Conservation (phyloP, 305 asterid species). For the Ilex paraguariensis region DNA sequence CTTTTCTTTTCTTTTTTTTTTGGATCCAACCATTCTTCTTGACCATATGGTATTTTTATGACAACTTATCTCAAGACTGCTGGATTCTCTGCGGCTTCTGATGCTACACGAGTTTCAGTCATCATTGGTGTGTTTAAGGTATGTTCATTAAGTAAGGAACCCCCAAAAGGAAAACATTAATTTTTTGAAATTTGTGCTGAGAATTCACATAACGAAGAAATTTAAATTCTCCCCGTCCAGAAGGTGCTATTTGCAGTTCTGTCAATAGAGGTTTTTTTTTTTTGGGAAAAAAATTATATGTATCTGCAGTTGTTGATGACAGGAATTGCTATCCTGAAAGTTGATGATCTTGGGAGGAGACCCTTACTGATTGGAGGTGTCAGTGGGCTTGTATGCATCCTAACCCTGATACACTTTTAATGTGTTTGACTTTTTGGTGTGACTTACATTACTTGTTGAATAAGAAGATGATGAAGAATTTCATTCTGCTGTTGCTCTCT, state of each 20-base stretch:
- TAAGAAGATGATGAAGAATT: not conserved
- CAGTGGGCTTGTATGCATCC: conserved; percentile 72
- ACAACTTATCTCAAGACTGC: conserved; percentile 58
- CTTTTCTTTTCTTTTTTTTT: conserved; percentile 7
- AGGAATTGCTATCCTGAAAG: conserved; percentile 90
- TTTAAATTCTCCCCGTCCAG: not conserved
- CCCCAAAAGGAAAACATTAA: not conserved
- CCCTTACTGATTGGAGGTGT: conserved; percentile 90
- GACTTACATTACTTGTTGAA: conserved; percentile 3
- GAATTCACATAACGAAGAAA: conserved; percentile 1
- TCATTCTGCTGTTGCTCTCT: conserved; percentile 7
- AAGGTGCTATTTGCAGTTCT: not conserved
- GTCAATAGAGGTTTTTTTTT: not conserved
- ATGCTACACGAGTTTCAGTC: conserved; percentile 91
- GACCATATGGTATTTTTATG: conserved; percentile 10
- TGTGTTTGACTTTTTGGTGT: not conserved
- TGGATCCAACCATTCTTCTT: conserved; percentile 3
- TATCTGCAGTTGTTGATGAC: conserved; percentile 78
- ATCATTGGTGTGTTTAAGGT: conserved; percentile 91
- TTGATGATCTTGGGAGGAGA: conserved; percentile 92
- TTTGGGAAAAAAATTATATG: not conserved
- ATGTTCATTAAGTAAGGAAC: not conserved
- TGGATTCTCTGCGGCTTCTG: conserved; percentile 96
- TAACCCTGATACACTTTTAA: conserved; percentile 2
- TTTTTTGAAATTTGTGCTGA: not conserved